Evolutionary conservation across 768 basidiomycete genomes (phyloP), one percentile per base, ranked within the genome.

Genomic region (Mycena crocata): DNA sequence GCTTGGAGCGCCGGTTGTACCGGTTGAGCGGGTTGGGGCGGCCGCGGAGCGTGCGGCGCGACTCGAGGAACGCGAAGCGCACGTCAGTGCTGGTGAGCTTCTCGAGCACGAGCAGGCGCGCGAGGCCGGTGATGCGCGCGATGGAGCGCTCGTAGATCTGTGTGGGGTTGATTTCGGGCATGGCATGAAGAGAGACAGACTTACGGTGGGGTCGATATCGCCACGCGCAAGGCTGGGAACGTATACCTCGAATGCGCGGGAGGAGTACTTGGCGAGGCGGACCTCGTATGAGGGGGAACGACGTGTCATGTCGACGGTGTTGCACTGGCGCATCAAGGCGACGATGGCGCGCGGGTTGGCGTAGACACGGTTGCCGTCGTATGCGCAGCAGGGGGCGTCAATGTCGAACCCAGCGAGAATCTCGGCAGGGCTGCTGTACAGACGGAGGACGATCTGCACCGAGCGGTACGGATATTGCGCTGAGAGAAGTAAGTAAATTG

Each of bases 321-420:
- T 89, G 77, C 83, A 83, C 72, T 90, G 88, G n/a, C 87, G 86
- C 85, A 90, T 90, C 84, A 86, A 84, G 31, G 89, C 85, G 14
- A 87, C 76, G 56, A 90, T 81, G 15, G 87, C 84, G 12, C 89
- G 82, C 5, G 89, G 89, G 67, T 85, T 89, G 6, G 86, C 88
- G 80, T 83, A 87, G 15, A 90, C 85, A n/a, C 83, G 85, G 54
- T 78, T 65, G 21, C 83, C 86, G 67, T 87, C 83, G 57, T 80
- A 90, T 2, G 85, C 84, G 57, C 85, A 87, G 76, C 87, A 89
- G 6, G 89, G 87, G 0, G 86, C 86, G 65, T 91, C 89, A 46
- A 91, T 84, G 69, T 91, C 89, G 67, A 91, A 91, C 12, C 89
- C 89, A 7, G 89, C 87, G 1, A 91, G 80, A 57, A 91, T 82